phyloP scores from a whole-genome alignment of 345 rosid species.

The Crucihimalaya himalaica region DNA sequence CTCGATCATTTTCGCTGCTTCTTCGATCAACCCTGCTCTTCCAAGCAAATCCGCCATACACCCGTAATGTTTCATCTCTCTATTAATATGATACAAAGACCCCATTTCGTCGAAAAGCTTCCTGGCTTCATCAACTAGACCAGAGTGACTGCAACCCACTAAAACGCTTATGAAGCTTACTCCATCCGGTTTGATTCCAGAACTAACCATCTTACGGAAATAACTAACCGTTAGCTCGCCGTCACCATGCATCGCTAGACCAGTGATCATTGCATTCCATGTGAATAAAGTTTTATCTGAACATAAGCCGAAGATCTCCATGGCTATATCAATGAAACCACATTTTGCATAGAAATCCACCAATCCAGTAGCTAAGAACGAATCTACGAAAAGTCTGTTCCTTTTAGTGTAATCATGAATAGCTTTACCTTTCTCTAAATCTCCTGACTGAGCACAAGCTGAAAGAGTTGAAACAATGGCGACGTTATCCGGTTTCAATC shows the following conservation, averaged over 20 bases:
- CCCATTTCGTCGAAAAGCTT: constrained; percentile 62
- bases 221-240: constrained; percentile 47
- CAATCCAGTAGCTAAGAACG: constrained; percentile 67
- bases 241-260: constrained; percentile 70
- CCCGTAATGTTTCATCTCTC: constrained; percentile 71
- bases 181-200: constrained; percentile 60
- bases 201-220: constrained; percentile 53
- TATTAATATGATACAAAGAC: constrained; percentile 41
- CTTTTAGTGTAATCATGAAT: constrained; percentile 48
- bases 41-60: constrained; percentile 82
- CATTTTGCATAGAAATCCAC: constrained; percentile 73
- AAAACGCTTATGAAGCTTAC: constrained; percentile 60
- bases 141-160: constrained; percentile 77
- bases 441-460: constrained; percentile 73
- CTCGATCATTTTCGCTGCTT: constrained; percentile 60
- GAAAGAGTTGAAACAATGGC: constrained; percentile 78
- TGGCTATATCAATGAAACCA: constrained; percentile 54
- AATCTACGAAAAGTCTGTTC: constrained; percentile 45
- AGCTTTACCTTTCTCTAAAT: constrained; percentile 53
- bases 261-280: constrained; percentile 75
- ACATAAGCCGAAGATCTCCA: constrained; percentile 49
- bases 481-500: constrained; percentile 50
- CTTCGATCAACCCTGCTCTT: constrained; percentile 64
- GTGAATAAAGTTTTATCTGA: constrained; percentile 50
- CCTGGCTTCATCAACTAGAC: constrained; percentile 63